phyloP scores from a whole-genome alignment of 768 basidiomycete species.

The Xerocomellus dryophilus region DNA sequence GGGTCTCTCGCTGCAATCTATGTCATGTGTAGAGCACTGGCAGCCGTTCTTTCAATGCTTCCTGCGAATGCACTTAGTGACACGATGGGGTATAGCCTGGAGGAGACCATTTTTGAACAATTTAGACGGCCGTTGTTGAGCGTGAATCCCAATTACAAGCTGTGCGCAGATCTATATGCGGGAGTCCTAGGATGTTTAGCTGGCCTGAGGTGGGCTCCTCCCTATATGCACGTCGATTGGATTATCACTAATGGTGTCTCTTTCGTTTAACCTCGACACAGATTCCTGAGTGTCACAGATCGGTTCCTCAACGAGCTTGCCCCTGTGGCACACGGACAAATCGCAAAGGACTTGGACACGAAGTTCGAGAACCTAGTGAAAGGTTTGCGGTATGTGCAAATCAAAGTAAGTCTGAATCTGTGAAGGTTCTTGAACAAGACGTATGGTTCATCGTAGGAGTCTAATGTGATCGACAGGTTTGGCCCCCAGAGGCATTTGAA shows the following conservation, averaged over 20 bases:
- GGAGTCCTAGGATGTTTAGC: conserved; percentile 82
- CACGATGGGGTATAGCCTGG: conserved; percentile 72
- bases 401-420: conserved; percentile 53
- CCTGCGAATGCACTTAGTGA: conserved; percentile 79
- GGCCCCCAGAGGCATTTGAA: conserved; percentile 91
- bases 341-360: conserved; percentile 76
- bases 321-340: conserved; percentile 70
- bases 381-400: conserved; percentile 76
- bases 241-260: background rate
- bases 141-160: conserved; percentile 71
- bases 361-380: conserved; percentile 83
- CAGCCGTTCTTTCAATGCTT: conserved; percentile 68
- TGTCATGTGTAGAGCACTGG: conserved; percentile 84
- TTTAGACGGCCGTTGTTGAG: conserved; percentile 64
- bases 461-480: conserved; percentile 53
- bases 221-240: background rate
- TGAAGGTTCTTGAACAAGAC: background rate
- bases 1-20: conserved; percentile 83
- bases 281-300: conserved; percentile 92
- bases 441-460: background rate
- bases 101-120: conserved; percentile 86
- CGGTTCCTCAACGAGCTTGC: conserved; percentile 78
- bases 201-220: conserved; percentile 60
- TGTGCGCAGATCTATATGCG: conserved; percentile 81
- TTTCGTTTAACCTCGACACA: conserved; percentile 25